Conservation (phyloP, 2,329 filamentous ascomycete genomes). For the Stachybotrys chartarum region DNA sequence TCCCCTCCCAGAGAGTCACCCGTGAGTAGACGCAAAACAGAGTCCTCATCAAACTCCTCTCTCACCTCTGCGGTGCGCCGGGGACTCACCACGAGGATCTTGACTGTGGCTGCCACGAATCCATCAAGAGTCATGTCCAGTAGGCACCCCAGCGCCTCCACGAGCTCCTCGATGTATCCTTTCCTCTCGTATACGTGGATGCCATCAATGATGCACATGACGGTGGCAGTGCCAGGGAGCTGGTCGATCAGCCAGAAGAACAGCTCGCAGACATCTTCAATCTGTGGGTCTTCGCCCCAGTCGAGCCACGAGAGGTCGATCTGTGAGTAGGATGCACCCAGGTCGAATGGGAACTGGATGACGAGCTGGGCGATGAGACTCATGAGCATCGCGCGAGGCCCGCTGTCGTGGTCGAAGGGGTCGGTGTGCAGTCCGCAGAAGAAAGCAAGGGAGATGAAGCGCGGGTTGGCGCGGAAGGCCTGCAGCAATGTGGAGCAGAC, state of each 20-base stretch:
- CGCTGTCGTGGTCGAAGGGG: neutral
- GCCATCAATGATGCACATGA: neutral
- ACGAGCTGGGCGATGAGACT: neutral
- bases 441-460: neutral
- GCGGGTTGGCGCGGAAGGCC: neutral
- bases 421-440: conserved; percentile 1
- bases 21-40: neutral
- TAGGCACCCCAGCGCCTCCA: neutral
- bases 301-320: neutral
- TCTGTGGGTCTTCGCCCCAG: neutral
- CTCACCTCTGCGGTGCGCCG: neutral
- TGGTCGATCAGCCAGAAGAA: neutral
- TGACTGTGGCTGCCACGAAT: neutral
- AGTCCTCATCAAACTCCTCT: neutral
- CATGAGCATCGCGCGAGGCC: neutral
- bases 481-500: neutral
- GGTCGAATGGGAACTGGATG: neutral
- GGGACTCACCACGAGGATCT: neutral
- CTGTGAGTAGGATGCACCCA: neutral
- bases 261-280: neutral
- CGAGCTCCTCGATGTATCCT: neutral
- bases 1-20: neutral
- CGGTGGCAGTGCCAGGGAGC: neutral
- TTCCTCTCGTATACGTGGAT: neutral
- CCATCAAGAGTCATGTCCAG: neutral